Base-by-base conservation (phyloP, 2,329 filamentous ascomycete species). In the Pestalotiopsis sp. region DNA sequence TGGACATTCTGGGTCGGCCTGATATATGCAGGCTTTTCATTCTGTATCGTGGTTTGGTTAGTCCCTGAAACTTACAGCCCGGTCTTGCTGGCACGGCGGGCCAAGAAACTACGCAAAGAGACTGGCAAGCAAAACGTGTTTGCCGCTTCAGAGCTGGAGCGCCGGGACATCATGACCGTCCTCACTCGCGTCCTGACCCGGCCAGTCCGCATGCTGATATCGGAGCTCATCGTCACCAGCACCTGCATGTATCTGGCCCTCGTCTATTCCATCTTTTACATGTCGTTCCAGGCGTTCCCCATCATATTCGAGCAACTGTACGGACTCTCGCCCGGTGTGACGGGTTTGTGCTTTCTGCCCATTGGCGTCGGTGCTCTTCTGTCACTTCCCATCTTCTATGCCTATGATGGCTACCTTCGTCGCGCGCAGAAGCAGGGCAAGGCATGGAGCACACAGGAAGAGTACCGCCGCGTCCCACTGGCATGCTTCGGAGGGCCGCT, bases 201-300 rank as follows among this genome's bases (percentile, higher is more conserved):
- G 0, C 93, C 93, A 0, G 78, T 94, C 5, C 85, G 90, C 31
- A 95, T 95, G 93, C 82, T 92, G 39, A 59, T 87, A 64, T 90
- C 86, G 58, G 93, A 96, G 76, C 90, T 91, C 63, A 92, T 95
- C 64, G 92, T 95, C 7, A 83, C 90, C 27, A 91, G 89, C 63
- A 88, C 87, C 1, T 93, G 90, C 77, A 76, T 88, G 75, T 95
- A 94, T 78, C 83, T 94, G 12, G 89, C 92, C 41, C 83, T 95
- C 36, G 86, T 90, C 41, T 95, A 94, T 75, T 86, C 83, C 63
- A 86, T 88, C 72, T 87, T 88, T 75, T 88, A 88, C 83, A 92
- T 95, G 80, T 93, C 90, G 75, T 93, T 95, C 73, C 89, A 93
- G 77, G 91, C 91, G 2, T 95, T 91, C 77, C 90, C 90, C 1